These are phyloP conservation scores for Sabuloglossum arenarium DNA, from an alignment of 495 filamentous ascomycete species.

Conservation along the genomic window DNA sequence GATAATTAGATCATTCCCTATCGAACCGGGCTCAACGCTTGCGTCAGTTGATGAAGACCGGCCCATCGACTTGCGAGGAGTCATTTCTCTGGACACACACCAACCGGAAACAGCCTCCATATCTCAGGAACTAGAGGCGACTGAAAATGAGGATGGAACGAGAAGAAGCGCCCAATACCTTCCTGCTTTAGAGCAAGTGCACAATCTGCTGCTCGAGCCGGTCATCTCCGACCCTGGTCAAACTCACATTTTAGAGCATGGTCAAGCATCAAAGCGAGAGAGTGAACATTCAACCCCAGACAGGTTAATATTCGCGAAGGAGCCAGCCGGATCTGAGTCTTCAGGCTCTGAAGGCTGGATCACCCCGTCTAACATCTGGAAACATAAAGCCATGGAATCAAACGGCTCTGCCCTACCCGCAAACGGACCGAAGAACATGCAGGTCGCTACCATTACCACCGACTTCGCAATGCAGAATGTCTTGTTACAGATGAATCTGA, in stretches of 20 bases:
- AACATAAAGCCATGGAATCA: conserved; percentile 49
- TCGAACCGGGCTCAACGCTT: neutral
- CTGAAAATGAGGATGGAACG: too few species aligned
- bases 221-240: neutral
- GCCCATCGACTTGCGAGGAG: neutral
- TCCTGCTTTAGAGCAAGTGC: neutral
- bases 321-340: conserved; percentile 17
- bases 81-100: neutral
- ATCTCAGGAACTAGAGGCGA: too few species aligned
- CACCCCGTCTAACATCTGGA: conserved; percentile 78
- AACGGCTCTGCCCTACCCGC: conserved; percentile 22
- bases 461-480: conserved; percentile 98
- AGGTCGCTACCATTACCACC: conserved; percentile 72
- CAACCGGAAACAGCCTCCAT: neutral
- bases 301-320: neutral
- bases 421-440: conserved; percentile 39
- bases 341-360: conserved; percentile 78
- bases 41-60: neutral
- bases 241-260: neutral
- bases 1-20: neutral
- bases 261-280: neutral
- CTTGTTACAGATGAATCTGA: conserved; percentile 79
- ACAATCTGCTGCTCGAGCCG: neutral
- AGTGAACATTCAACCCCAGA: neutral
- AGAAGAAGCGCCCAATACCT: too few species aligned